Evolutionary conservation across 2,329 filamentous ascomycete species (phyloP), one percentile per base, ranked within the genome.

Genomic region (Thermothelomyces thermophilus): DNA sequence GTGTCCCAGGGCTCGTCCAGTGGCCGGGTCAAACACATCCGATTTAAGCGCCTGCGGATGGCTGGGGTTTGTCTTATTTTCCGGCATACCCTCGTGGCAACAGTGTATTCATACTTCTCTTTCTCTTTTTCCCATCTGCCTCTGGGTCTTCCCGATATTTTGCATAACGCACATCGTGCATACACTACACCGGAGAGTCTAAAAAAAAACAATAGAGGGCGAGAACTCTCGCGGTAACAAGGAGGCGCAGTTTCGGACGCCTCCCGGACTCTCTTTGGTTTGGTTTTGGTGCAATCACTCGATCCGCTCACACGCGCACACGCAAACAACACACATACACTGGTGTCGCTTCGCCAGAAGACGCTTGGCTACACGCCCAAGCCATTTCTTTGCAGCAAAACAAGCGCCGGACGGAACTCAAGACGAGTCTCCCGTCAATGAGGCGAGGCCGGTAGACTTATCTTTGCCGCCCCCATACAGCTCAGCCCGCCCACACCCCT

Each of bases 21-120:
- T 72, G 64, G 70, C 66, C 69, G 62, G n/a, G 63, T 63, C 64
- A 63, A 62, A 57, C 64, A 63, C 58, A 59, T 62, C 60, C 50
- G 46, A 56, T 59, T 61, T 71, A 72, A 67, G 66, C 71, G 71
- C 72, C 69, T 64, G 11, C 51, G 45, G 65, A 60, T 66, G 70
- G 66, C 66, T 64, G 66, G 70, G 64, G 63, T 62, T n/a, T 64
- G 64, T 67, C 63, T 66, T 66, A 62, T 66, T 62, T 64, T 61
- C 61, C 60, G 62, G 60, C 64, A 67, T 66, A 68, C 66, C 66
- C 57, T 51, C 55, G 43, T 48, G 53, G 54, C 52, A 50, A 55
- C 53, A 39, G 46, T 48, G 52, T 55, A 42, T 26, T 34, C 33
- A 6, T 6, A 35, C 33, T 6, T 35, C 16, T 51, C 53, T 51